Evolutionary conservation across 192 early-diverging fungal genomes (phyloP).

Genomic region (Rhizophlyctis rosea): DNA sequence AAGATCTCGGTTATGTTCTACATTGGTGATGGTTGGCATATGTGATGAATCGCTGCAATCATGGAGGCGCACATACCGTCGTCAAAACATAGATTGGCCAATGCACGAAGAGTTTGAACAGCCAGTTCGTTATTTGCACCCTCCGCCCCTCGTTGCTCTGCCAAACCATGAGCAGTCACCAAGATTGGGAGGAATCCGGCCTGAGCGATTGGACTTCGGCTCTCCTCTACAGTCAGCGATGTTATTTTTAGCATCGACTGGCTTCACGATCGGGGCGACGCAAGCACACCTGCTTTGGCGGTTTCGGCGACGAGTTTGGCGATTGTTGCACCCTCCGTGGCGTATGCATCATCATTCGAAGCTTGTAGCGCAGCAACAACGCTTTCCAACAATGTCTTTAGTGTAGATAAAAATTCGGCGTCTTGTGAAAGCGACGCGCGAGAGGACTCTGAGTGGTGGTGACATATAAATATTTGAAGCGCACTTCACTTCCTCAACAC

Average conservation of each 20-base stretch:
- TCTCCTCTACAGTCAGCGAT: conserved; percentile 14
- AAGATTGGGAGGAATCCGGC: conserved; percentile 12
- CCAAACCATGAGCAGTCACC: background rate
- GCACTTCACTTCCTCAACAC: no score
- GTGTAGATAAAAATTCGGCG: background rate
- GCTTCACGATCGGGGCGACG: background rate
- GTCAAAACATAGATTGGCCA: conserved; percentile 54
- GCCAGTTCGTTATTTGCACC: conserved; percentile 23
- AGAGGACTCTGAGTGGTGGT: background rate
- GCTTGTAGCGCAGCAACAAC: background rate
- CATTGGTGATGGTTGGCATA: background rate
- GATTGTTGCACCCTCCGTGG: background rate
- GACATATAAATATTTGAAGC: no score
- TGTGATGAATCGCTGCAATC: background rate
- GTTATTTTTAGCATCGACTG: background rate
- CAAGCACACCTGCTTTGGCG: conserved; percentile 25
- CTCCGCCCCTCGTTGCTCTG: background rate
- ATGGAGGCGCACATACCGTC: conserved; percentile 32
- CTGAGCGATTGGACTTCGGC: conserved; percentile 12
- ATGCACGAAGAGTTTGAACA: conserved; percentile 35
- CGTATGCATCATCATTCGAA: background rate
- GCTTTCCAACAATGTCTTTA: background rate
- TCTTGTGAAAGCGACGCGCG: background rate
- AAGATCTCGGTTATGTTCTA: conserved; percentile 41
- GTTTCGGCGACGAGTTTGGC: conserved; percentile 25